A percentile compares a stretch with the other conserved stretches of the same genome.
Evolutionary conservation across 257 asterid species (phyloP).

Genomic region (Salvia rosmarinus): DNA sequence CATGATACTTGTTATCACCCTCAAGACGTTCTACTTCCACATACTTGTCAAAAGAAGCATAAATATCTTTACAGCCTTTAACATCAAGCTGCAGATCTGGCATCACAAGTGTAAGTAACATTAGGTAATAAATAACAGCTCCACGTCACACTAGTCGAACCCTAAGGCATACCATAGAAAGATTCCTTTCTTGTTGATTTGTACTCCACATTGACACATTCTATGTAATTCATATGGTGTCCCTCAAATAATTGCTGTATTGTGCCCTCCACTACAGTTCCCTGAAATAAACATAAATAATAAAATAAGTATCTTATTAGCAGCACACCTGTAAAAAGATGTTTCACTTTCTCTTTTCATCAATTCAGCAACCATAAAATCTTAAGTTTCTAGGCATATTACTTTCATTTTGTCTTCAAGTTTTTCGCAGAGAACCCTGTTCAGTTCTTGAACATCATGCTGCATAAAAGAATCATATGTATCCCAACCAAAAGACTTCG

Average conservation of each 20-base stretch:
- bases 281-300: slow-evolving; percentile 45
- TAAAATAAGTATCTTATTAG: slow-evolving; percentile 6
- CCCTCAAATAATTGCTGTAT: slow-evolving; percentile 87
- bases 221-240: slow-evolving; percentile 85
- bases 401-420: slow-evolving; percentile 95
- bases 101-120: slow-evolving; percentile 27
- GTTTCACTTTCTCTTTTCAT: not conserved
- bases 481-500: slow-evolving; percentile 89
- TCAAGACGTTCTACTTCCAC: slow-evolving; percentile 85
- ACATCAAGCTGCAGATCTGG: slow-evolving; percentile 88
- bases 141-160: slow-evolving; percentile 28
- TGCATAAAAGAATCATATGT: slow-evolving; percentile 84
- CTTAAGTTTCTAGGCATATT: slow-evolving; percentile 22
- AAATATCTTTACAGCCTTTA: slow-evolving; percentile 78
- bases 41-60: slow-evolving; percentile 83
- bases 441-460: slow-evolving; percentile 89
- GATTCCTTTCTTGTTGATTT: slow-evolving; percentile 89
- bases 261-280: slow-evolving; percentile 88
- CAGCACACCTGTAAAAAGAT: slow-evolving; percentile 21
- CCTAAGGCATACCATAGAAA: slow-evolving; percentile 59
- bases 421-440: slow-evolving; percentile 82
- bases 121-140: slow-evolving; percentile 25
- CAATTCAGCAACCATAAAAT: slow-evolving; percentile 27
- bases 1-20: slow-evolving; percentile 80
- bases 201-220: slow-evolving; percentile 80